Evolutionary conservation across 371 early-diverging fungal species (phyloP).

Genomic region (Circinella umbellata): DNA sequence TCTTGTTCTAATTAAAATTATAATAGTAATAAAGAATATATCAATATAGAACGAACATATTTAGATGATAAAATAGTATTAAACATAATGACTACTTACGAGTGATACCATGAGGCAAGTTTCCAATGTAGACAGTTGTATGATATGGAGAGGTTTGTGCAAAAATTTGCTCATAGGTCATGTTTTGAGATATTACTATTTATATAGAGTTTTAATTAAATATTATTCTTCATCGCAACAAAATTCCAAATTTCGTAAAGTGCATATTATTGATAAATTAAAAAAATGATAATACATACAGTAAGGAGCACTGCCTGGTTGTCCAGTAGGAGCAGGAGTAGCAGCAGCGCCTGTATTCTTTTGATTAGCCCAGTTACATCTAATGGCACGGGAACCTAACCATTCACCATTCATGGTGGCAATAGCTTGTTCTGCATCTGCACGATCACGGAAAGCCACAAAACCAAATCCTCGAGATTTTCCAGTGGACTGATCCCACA

Average conservation of each 20-base stretch:
- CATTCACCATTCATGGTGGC: slow-evolving; percentile 88
- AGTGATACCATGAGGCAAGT: slow-evolving; percentile 76
- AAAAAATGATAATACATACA: background rate
- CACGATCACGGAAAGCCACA: slow-evolving; percentile 79
- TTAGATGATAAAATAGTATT: no score
- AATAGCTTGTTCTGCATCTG: slow-evolving; percentile 82
- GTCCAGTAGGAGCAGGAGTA: background rate
- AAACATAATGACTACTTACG: slow-evolving; percentile 37
- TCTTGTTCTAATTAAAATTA: slow-evolving; percentile 22
- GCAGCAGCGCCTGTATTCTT: slow-evolving; percentile 31
- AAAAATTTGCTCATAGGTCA: slow-evolving; percentile 70
- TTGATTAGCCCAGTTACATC: slow-evolving; percentile 77
- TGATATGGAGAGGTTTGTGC: slow-evolving; percentile 79
- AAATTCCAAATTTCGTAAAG: no score
- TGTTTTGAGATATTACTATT: slow-evolving; percentile 23
- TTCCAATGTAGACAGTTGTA: slow-evolving; percentile 87
- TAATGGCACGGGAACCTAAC: slow-evolving; percentile 65
- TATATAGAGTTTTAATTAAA: background rate
- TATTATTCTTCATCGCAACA: no score
- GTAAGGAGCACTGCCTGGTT: slow-evolving; percentile 9
- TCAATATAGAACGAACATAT: no score
- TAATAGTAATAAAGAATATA: background rate
- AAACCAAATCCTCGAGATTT: slow-evolving; percentile 87
- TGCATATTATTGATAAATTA: background rate
- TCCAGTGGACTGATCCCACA: slow-evolving; percentile 78